Conservation (phyloP, 1,284 basidiomycete genomes). For the Ustilago sp. region DNA sequence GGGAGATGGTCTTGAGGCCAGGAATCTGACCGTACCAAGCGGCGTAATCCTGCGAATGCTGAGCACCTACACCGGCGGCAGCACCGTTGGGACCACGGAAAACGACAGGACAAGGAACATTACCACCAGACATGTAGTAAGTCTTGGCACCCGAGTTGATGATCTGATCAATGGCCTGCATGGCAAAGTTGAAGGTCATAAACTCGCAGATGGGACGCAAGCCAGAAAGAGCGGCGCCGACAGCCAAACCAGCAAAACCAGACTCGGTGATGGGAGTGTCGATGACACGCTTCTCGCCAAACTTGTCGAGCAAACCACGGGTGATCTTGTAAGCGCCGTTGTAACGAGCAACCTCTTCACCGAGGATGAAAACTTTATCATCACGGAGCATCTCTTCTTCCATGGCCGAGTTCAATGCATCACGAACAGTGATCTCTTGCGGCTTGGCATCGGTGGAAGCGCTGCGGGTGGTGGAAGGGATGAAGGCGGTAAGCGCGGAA, state of each 20-base stretch:
- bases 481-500: slow-evolving; percentile 47
- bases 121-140: slow-evolving; percentile 99
- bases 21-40: slow-evolving; percentile 94
- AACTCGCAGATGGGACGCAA: slow-evolving; percentile 98
- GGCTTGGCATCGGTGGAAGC: slow-evolving; percentile 57
- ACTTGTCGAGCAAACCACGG: slow-evolving; percentile 96
- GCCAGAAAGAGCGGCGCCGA: slow-evolving; percentile 92
- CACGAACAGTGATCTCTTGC: slow-evolving; percentile 92
- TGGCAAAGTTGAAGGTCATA: slow-evolving; percentile 82
- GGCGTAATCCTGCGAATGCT: slow-evolving; percentile 73
- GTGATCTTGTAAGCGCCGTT: slow-evolving; percentile 95
- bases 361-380: slow-evolving; percentile 92
- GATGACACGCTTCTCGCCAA: slow-evolving; percentile 97
- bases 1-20: slow-evolving; percentile 96
- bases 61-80: slow-evolving; percentile 92
- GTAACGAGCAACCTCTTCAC: slow-evolving; percentile 98
- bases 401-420: slow-evolving; percentile 97
- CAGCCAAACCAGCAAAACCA: slow-evolving; percentile 97
- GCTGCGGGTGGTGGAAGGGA: slow-evolving; percentile 51
- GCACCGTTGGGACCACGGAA: slow-evolving; percentile 99
- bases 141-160: slow-evolving; percentile 99
- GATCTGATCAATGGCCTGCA: slow-evolving; percentile 95
- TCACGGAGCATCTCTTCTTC: slow-evolving; percentile 99
- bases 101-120: slow-evolving; percentile 95
- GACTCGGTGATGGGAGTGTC: slow-evolving; percentile 92